Evolutionary conservation across 2,329 filamentous ascomycete species (phyloP), one percentile per base, ranked within the genome.

Genomic region (Hymenoscyphus salicellus): DNA sequence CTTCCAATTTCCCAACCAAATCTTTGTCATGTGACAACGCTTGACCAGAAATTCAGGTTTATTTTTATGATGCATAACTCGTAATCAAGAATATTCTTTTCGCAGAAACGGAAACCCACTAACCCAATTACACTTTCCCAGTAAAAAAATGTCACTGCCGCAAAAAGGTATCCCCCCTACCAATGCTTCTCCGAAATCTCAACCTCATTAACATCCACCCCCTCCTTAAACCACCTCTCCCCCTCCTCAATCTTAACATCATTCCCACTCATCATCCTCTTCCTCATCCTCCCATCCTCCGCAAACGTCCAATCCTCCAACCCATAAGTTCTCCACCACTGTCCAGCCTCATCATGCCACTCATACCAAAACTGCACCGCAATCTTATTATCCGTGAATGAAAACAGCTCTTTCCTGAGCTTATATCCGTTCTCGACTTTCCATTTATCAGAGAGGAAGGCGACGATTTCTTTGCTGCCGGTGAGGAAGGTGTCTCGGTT

Each of bases 241-340:
- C 76, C 79, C 30, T 89, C 84, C 0, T 66, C 70, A 61, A 91
- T 88, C 73, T 82, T 83, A 43, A 91, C 81, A 75, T 92, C 87
- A 68, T 91, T 91, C 0, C 86, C 89, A 72, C 88, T 91, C 89
- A 92, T 92, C 80, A 89, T 85, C 56, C 89, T 78, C 81, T 91
- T 92, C 65, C 84, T 79, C 89, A 92, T 92, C 59, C 86, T 78
- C 0, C 89, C 89, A 70, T 90, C 84, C 1, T 83, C 80, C 0
- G 86, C 86, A 76, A 91, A 92, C 0, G 89, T 92, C 89, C 89
- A 92, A 73, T 92, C 89, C 73, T 92, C 89, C 11, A 96, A 83
- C 0, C 92, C 92, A 73, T 96, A 96, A 55, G 89, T 93, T n/a
- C 91, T 83, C 83, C 89, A 93, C 92, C 92, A 96, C 75, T 91